Conservation (phyloP, 345 rosid genomes). For the Sonneratia alba region DNA sequence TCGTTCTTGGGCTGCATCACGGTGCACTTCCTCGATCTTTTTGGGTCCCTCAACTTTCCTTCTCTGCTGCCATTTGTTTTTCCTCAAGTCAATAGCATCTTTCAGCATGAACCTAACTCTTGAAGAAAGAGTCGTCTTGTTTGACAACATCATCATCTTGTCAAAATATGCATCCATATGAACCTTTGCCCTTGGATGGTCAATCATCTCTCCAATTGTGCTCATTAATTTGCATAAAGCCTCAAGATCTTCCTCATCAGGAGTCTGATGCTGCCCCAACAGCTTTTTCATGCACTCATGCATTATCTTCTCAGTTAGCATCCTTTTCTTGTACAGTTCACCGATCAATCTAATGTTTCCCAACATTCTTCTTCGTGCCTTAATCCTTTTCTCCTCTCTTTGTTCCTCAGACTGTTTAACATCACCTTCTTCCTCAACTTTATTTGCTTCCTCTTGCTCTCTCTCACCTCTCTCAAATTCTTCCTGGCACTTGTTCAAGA, state of each 20-base stretch:
- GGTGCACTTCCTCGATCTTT: conserved; percentile 94
- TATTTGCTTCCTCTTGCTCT: conserved; percentile 89
- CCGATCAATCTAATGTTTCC: conserved; percentile 97
- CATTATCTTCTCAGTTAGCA: conserved; percentile 95
- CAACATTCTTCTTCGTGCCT: conserved; percentile 84
- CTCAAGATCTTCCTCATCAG: conserved; percentile 90
- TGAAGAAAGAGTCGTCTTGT: conserved; percentile 64
- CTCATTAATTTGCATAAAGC: conserved; percentile 90
- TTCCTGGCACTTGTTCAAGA: conserved; percentile 90
- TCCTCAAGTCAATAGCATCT: conserved; percentile 80
- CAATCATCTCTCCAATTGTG: conserved; percentile 89
- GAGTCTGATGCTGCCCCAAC: conserved; percentile 63
- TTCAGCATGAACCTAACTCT: conserved; percentile 91
- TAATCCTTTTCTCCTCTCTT: conserved; percentile 78
- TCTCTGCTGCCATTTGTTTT: conserved; percentile 94
- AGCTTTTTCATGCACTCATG: conserved; percentile 71
- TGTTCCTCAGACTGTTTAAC: conserved; percentile 61
- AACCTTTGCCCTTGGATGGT: conserved; percentile 55
- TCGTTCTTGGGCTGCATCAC: conserved; percentile 97
- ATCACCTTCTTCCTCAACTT: conserved; percentile 75
- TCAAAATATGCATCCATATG: conserved; percentile 76
- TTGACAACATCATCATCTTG: conserved; percentile 55
- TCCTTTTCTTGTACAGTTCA: conserved; percentile 81
- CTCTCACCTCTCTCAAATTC: conserved; percentile 92
- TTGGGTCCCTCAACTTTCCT: conserved; percentile 99